These are phyloP conservation scores for Penicillium goetzii DNA, from an alignment of 495 filamentous ascomycete genomes.

Conservation along the genomic window DNA sequence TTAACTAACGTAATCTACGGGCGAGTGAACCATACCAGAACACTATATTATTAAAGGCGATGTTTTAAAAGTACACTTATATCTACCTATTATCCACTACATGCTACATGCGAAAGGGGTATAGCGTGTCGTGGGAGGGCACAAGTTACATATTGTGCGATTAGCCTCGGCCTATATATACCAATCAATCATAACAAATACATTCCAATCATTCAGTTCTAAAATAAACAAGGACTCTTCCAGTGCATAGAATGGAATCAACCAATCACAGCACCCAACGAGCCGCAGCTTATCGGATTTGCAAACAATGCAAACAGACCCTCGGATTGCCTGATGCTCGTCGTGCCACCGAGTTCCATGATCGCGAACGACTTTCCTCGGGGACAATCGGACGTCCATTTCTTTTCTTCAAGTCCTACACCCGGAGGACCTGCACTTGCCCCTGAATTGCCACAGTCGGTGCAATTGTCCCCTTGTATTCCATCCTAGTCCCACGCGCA, in stretches of 20 bases:
- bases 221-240: background rate
- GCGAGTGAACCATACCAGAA: too few relatives aligned
- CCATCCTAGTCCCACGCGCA: conserved; percentile 19
- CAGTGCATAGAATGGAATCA: background rate
- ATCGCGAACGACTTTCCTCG: conserved; percentile 2
- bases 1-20: too few relatives aligned
- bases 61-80: too few relatives aligned
- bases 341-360: conserved; percentile 19
- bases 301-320: conserved; percentile 39
- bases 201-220: background rate
- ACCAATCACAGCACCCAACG: background rate
- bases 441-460: background rate
- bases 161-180: background rate
- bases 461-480: conserved; percentile 2
- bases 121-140: too few relatives aligned
- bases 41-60: too few relatives aligned
- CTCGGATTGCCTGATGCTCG: conserved; percentile 5
- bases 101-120: too few relatives aligned
- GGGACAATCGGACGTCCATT: background rate
- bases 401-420: background rate
- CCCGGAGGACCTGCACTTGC: background rate
- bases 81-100: too few relatives aligned
- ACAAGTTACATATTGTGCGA: too few relatives aligned
- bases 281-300: conserved; percentile 20
- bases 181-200: background rate